These are phyloP conservation scores for Canna indica DNA, from an alignment of 176 grass and related monocot genomes.

Conservation along the genomic window DNA sequence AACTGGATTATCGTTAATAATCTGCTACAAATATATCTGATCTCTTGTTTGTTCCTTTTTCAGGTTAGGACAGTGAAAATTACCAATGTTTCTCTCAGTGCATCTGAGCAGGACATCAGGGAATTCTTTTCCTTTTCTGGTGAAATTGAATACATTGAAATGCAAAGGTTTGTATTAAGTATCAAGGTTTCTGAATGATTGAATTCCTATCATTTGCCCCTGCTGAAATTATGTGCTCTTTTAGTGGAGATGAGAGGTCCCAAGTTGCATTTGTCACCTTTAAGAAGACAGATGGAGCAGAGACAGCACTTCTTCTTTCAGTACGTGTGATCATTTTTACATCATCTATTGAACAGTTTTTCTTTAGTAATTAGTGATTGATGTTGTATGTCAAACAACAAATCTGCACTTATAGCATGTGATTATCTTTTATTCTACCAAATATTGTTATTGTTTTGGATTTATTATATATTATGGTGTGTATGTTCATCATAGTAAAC, in stretches of 20 bases:
- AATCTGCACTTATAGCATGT: background rate
- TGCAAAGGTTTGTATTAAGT: conserved; percentile 11
- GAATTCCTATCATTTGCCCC: background rate
- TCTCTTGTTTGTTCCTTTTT: background rate
- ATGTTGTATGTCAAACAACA: background rate
- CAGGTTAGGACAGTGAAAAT: conserved; percentile 9
- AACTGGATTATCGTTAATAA: background rate
- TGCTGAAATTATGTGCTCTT: conserved; percentile 17
- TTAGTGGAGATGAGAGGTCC: conserved; percentile 69
- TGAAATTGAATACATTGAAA: conserved; percentile 11
- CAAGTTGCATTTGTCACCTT: conserved; percentile 89
- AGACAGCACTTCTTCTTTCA: conserved; percentile 90
- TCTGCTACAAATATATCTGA: background rate
- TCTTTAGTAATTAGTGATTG: background rate
- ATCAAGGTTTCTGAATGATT: background rate
- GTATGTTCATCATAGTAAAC: background rate
- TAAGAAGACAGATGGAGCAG: conserved; percentile 67
- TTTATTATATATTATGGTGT: background rate
- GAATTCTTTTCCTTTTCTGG: conserved; percentile 24
- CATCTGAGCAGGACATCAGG: conserved; percentile 16
- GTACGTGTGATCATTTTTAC: conserved; percentile 21
- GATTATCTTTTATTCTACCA: background rate
- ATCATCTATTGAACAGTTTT: background rate
- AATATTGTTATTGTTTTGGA: background rate
- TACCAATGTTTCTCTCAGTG: conserved; percentile 11